Percentiles rank a stretch among this genome's conserved stretches.
Conservation (phyloP, 208 protist species). For the Leishmania mexicana region DNA sequence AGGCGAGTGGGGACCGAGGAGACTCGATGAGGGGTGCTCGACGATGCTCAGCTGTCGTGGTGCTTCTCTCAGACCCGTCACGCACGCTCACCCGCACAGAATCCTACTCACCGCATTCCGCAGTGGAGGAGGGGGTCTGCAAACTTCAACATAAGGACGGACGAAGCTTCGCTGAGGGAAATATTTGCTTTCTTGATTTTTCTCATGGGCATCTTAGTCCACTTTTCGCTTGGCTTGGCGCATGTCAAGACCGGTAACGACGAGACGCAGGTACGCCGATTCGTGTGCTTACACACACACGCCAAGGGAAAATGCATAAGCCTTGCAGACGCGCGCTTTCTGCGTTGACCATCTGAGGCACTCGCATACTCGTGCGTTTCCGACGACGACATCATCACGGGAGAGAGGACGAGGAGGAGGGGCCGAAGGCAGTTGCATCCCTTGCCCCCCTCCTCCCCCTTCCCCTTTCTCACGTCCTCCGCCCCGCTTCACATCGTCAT, state of each 20-base stretch:
- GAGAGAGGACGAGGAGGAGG: neutral
- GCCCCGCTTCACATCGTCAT: neutral
- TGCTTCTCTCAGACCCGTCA: neutral
- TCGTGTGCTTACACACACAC: neutral
- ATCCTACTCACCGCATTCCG: neutral
- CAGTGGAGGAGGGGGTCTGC: neutral
- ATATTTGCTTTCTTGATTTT: neutral
- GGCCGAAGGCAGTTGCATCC: no score
- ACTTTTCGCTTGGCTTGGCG: neutral
- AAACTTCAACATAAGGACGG: neutral
- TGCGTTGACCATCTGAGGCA: neutral
- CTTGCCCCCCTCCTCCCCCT: neutral
- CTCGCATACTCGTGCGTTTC: neutral
- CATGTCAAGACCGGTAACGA: neutral
- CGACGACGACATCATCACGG: neutral
- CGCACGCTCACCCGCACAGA: neutral
- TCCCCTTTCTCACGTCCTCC: neutral
- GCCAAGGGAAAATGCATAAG: neutral
- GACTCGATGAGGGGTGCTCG: neutral
- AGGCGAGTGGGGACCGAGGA: neutral
- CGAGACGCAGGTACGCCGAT: neutral
- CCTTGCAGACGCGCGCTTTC: neutral
- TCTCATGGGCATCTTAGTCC: neutral
- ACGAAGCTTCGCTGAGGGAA: neutral
- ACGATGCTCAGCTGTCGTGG: neutral